These are phyloP conservation scores for Tardiomyces digboiensis DNA, from an alignment of 1,139 yeast species.

Conservation along the genomic window DNA sequence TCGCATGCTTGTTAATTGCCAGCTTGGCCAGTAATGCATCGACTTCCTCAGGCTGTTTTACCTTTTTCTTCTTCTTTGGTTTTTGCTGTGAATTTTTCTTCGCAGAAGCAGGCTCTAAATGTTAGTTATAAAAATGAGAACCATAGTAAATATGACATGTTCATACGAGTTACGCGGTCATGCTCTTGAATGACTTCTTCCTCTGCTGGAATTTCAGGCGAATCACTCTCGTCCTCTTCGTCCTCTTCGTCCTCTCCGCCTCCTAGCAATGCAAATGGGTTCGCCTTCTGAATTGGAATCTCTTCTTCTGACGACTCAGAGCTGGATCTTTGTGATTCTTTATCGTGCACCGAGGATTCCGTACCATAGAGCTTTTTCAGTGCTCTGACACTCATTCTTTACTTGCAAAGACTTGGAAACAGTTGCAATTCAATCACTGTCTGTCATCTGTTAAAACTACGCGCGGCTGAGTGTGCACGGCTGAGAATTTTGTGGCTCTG, in stretches of 20 bases:
- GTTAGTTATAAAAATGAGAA: too few relatives aligned
- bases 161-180: too few relatives aligned
- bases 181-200: too few relatives aligned
- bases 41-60: conserved; percentile 16
- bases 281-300: conserved; percentile 22
- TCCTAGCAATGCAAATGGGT: conserved; percentile 46
- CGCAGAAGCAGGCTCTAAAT: conserved; percentile 1
- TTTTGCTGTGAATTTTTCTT: conserved; percentile 10
- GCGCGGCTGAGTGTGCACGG: too few relatives aligned
- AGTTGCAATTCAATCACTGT: too few relatives aligned
- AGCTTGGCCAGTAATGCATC: conserved; percentile 12
- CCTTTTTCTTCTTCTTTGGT: conserved; percentile 8
- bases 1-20: conserved; percentile 15
- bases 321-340: conserved; percentile 5
- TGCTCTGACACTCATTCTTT: conserved; percentile 8
- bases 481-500: too few relatives aligned
- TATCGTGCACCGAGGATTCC: neutral
- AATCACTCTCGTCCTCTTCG: conserved; percentile 15
- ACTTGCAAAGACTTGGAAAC: too few relatives aligned
- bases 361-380: conserved; percentile 12
- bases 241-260: conserved; percentile 32
- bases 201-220: conserved; percentile 12
- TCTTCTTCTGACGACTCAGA: conserved; percentile 7
- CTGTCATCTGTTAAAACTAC: too few relatives aligned
- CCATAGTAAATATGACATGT: too few relatives aligned